Conservation (phyloP, 108 stramenopile species). For the Nitzschia sp. region DNA sequence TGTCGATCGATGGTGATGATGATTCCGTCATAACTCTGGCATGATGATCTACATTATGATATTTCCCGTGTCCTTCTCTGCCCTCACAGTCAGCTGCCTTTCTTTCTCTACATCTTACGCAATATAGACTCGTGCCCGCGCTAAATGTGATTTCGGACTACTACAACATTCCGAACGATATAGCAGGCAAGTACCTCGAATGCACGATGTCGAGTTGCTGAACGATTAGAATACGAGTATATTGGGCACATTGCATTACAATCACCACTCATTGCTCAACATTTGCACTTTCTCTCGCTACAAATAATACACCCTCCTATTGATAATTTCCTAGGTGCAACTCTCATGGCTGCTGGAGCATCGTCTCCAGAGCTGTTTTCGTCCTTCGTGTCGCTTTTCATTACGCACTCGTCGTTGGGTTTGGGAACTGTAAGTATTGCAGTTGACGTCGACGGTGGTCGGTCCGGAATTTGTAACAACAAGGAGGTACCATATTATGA, state of each 20-base stretch:
- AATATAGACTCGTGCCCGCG: constrained; percentile 66
- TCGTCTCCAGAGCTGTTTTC: constrained; percentile 74
- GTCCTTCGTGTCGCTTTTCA: constrained; percentile 71
- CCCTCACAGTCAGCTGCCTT: neutral
- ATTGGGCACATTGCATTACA: neutral
- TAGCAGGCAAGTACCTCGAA: constrained; percentile 43
- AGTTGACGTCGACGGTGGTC: neutral
- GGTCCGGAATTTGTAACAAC: no score
- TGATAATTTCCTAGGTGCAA: constrained; percentile 48
- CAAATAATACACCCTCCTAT: no score
- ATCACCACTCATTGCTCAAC: neutral
- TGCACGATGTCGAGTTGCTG: neutral
- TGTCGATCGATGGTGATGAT: neutral
- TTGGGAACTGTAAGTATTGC: constrained; percentile 61
- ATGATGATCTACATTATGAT: neutral
- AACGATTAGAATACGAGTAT: neutral
- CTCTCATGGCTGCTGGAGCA: constrained; percentile 84
- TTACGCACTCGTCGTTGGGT: constrained; percentile 80
- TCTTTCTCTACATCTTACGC: constrained; percentile 9
- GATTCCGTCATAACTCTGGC: neutral
- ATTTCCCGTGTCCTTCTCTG: neutral
- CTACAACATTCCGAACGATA: constrained; percentile 67
- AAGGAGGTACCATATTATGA: neutral
- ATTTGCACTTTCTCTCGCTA: no score
- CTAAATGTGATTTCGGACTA: constrained; percentile 76